Evolutionary conservation across 768 basidiomycete species (phyloP).

Genomic region (Daedaleopsis nitida): DNA sequence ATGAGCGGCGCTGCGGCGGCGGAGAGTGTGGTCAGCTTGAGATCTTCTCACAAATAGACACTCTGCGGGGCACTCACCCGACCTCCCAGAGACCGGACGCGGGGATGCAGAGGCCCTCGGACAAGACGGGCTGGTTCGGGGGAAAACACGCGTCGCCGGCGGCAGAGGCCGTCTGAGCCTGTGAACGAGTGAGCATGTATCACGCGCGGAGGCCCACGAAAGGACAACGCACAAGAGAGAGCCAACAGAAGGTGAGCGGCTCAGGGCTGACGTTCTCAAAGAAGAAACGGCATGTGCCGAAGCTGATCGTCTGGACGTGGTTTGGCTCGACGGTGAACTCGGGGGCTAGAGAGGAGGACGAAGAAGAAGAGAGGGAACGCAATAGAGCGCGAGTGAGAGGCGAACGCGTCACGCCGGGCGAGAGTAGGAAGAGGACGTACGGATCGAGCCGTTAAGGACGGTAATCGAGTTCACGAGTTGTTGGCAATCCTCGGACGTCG

Average conservation of each 20-base stretch:
- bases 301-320: constrained; percentile 24
- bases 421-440: constrained; percentile 7
- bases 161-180: constrained; percentile 19
- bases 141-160: constrained; percentile 23
- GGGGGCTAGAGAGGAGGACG: constrained; percentile 12
- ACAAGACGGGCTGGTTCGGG: constrained; percentile 20
- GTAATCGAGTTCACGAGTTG: constrained; percentile 21
- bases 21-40: too few relatives aligned
- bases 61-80: constrained; percentile 10
- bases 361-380: too few relatives aligned
- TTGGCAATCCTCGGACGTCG: constrained; percentile 18
- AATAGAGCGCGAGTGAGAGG: not conserved
- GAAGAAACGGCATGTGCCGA: constrained; percentile 28
- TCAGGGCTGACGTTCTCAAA: constrained; percentile 25
- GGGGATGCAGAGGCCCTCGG: constrained; percentile 18
- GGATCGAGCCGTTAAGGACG: constrained; percentile 18
- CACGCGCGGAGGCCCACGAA: not conserved
- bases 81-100: constrained; percentile 19
- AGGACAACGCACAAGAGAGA: constrained; percentile 11
- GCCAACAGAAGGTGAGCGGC: constrained; percentile 27
- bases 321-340: constrained; percentile 20
- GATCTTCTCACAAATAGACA: too few relatives aligned
- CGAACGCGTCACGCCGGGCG: not conserved
- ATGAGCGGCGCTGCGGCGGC: too few relatives aligned
- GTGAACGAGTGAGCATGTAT: not conserved